phyloP scores from a whole-genome alignment of 495 filamentous ascomycete species.

The Bathelium albidoporum region DNA sequence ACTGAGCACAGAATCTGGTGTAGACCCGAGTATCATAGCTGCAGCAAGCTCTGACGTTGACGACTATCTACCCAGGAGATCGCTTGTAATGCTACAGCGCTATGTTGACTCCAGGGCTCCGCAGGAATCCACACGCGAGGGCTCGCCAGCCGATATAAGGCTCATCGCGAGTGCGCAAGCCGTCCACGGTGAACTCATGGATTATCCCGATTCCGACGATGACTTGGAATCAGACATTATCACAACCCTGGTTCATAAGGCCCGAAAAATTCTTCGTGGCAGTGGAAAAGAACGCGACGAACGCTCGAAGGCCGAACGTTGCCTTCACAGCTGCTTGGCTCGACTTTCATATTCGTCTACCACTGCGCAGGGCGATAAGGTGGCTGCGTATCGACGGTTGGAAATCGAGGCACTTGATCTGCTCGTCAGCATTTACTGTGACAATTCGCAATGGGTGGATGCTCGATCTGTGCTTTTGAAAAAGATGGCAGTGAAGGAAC shows the following conservation, averaged over 20 bases:
- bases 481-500: slow-evolving; percentile 5
- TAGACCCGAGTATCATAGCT: not conserved
- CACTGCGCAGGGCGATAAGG: not conserved
- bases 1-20: slow-evolving; percentile 4
- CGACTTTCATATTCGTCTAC: not conserved
- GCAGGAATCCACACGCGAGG: not conserved
- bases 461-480: not conserved
- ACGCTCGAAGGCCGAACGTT: not conserved
- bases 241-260: not conserved
- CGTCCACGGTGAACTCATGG: not conserved
- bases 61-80: slow-evolving; percentile 7
- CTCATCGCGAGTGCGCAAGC: not conserved
- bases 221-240: not conserved
- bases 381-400: not conserved
- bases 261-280: not conserved
- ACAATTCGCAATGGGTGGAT: not conserved
- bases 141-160: not conserved
- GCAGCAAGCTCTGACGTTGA: slow-evolving; percentile 15
- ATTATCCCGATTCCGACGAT: slow-evolving; percentile 4
- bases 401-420: not conserved
- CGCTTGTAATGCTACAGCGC: not conserved
- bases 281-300: not conserved
- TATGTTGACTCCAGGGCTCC: not conserved
- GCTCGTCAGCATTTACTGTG: not conserved
- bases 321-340: not conserved